Evolutionary conservation across 768 basidiomycete genomes (phyloP).

Genomic region (Antrodiella citrinella): DNA sequence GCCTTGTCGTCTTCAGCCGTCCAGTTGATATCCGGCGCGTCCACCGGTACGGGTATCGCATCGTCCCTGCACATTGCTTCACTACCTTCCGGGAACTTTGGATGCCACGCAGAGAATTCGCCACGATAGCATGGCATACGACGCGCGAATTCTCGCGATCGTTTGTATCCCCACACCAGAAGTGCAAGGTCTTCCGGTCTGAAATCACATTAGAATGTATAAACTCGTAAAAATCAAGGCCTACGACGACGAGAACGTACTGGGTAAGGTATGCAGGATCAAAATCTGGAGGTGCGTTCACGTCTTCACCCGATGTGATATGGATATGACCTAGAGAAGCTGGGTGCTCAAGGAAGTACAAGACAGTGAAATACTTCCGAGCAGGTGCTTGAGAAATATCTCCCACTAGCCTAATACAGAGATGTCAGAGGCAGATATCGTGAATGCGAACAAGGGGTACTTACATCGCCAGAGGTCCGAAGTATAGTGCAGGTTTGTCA

Average conservation of each 20-base stretch:
- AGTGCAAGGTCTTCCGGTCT: conserved; percentile 27
- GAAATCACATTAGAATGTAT: not conserved
- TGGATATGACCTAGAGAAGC: conserved; percentile 17
- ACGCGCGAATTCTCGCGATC: conserved; percentile 42
- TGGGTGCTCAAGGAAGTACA: conserved; percentile 12
- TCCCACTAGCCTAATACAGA: conserved; percentile 11
- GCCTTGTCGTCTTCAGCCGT: conserved; percentile 27
- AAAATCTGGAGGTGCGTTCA: conserved; percentile 15
- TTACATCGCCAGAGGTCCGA: conserved; percentile 9
- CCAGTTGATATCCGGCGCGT: conserved; percentile 24
- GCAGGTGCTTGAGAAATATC: conserved; percentile 7
- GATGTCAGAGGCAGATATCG: not conserved
- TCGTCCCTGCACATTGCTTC: conserved; percentile 18
- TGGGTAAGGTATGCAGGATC: conserved; percentile 16
- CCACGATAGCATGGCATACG: conserved; percentile 39
- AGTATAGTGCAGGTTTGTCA: conserved; percentile 17
- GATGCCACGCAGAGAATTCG: conserved; percentile 21
- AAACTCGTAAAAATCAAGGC: not conserved
- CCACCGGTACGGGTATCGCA: conserved; percentile 16
- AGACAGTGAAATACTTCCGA: conserved; percentile 16
- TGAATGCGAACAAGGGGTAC: conserved; percentile 2
- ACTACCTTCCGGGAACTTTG: conserved; percentile 23
- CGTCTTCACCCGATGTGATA: conserved; percentile 15
- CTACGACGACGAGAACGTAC: not conserved
- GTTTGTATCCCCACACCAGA: conserved; percentile 48